Evolutionary conservation across 495 filamentous ascomycete genomes (phyloP), one percentile per base, ranked within the genome.

Genomic region (Penicillium egyptiacum): DNA sequence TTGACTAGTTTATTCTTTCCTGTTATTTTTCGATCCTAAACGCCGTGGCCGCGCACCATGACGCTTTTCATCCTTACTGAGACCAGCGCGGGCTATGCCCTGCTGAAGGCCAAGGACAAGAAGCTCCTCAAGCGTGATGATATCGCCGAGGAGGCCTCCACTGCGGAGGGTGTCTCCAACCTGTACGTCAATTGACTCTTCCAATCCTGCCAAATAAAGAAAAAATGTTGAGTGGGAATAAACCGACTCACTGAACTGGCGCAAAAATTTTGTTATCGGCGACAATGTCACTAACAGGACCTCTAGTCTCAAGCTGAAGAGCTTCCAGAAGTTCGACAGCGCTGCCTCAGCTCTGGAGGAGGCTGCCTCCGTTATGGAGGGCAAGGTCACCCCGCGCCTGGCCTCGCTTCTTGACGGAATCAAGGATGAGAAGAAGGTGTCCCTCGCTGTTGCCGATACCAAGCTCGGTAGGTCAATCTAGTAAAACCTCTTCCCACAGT

Each of bases 91-190:
- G 94, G 95, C 62, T 97, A 96, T 81, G 95, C 92, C 70, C 84
- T 98, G 66, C 89, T 98, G 79, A 98, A 99, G 79, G 89, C 95
- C 26, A 90, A 89, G 73, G 92, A 96, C 86, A 96, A 96, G 83
- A 98, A 96, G 82, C 82, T 98, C 41, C 81, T 99, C 52, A 92
- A 96, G 77, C 85, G 85, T 60, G 88, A 91, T 72, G 84, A 90
- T 66, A 68, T 96, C 59, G 76, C 81, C 26, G 81, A 83, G 41
- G 87, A 96, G 68, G 82, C 88, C 43, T 81, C 84, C 30, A 90
- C 88, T 40, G 86, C 90, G 26, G 91, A 98, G 75, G 90, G 89
- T 65, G 85, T 95, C 50, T 88, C 86, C 64, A 89, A 88, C 63
- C 77, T 96, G 91, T 96, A 82, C 78, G 90, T 77, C 50, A 55